These are phyloP conservation scores for Silene uniflora DNA, from an alignment of 148 eudicot species.

Conservation along the genomic window DNA sequence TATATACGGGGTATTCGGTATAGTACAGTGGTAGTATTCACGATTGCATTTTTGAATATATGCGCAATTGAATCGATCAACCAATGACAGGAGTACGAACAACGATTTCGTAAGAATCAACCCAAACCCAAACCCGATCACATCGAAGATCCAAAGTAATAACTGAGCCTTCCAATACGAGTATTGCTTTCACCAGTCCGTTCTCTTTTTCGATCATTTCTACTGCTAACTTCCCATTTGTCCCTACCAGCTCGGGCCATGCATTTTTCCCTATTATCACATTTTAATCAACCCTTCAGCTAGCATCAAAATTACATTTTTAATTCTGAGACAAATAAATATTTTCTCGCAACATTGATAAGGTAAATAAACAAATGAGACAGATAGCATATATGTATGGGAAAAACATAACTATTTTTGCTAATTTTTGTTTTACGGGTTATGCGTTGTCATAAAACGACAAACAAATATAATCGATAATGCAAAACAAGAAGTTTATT, in stretches of 20 bases:
- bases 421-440: too few relatives aligned
- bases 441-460: too few relatives aligned
- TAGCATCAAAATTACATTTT: too few relatives aligned
- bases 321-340: too few relatives aligned
- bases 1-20: too few relatives aligned
- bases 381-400: too few relatives aligned
- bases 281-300: too few relatives aligned
- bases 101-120: slow-evolving; percentile 18
- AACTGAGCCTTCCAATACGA: slow-evolving; percentile 25
- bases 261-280: slow-evolving; percentile 28
- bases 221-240: slow-evolving; percentile 26
- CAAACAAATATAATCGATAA: too few relatives aligned
- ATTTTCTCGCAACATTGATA: too few relatives aligned
- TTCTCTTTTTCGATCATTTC: slow-evolving; percentile 28
- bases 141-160: slow-evolving; percentile 30
- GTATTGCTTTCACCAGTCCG: slow-evolving; percentile 22
- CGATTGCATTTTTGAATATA: not conserved
- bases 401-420: too few relatives aligned
- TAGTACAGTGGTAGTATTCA: not conserved
- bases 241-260: slow-evolving; percentile 45
- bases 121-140: slow-evolving; percentile 45
- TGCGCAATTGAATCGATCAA: not conserved
- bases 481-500: too few relatives aligned
- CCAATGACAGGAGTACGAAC: slow-evolving; percentile 29
- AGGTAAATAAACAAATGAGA: too few relatives aligned